Percentiles rank a stretch among this genome's conserved stretches.
Evolutionary conservation across 2,329 filamentous ascomycete species (phyloP).

Genomic region (Alternaria arbusti): DNA sequence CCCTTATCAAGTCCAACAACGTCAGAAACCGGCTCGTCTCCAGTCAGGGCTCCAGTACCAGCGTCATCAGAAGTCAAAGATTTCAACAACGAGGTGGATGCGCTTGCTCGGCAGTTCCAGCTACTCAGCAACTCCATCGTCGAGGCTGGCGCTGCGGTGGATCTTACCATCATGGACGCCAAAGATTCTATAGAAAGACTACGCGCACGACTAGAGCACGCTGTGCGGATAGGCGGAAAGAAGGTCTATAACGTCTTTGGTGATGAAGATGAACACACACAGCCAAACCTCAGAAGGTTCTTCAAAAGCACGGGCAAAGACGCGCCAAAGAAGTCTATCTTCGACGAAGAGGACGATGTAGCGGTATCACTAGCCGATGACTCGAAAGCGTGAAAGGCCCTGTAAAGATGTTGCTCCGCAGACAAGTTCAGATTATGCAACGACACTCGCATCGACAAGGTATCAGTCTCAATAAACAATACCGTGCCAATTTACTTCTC

Average conservation of each 20-base stretch:
- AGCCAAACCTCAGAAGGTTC: slow-evolving; percentile 47
- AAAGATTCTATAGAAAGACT: slow-evolving; percentile 78
- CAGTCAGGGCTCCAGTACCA: slow-evolving; percentile 15
- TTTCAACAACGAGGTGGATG: slow-evolving; percentile 77
- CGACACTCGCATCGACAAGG: background rate
- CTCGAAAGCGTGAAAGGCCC: background rate
- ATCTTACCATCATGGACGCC: slow-evolving; percentile 70
- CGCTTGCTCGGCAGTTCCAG: slow-evolving; percentile 59
- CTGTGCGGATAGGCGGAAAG: slow-evolving; percentile 67
- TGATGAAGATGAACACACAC: slow-evolving; percentile 57
- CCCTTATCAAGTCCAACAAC: slow-evolving; percentile 35
- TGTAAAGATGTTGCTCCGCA: background rate
- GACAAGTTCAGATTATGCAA: background rate
- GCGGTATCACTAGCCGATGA: background rate
- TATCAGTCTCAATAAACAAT: background rate
- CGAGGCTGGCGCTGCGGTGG: slow-evolving; percentile 68
- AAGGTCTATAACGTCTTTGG: slow-evolving; percentile 47
- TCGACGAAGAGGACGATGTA: slow-evolving; percentile 16
- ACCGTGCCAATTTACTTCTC: background rate
- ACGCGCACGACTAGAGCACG: slow-evolving; percentile 73
- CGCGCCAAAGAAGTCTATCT: slow-evolving; percentile 10
- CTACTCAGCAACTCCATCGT: slow-evolving; percentile 67
- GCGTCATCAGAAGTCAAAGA: slow-evolving; percentile 47
- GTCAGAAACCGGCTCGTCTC: slow-evolving; percentile 29
- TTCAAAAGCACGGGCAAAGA: slow-evolving; percentile 6